Base-by-base conservation (phyloP, 2,329 filamentous ascomycete genomes). In the Aphanoascus verrucosus region DNA sequence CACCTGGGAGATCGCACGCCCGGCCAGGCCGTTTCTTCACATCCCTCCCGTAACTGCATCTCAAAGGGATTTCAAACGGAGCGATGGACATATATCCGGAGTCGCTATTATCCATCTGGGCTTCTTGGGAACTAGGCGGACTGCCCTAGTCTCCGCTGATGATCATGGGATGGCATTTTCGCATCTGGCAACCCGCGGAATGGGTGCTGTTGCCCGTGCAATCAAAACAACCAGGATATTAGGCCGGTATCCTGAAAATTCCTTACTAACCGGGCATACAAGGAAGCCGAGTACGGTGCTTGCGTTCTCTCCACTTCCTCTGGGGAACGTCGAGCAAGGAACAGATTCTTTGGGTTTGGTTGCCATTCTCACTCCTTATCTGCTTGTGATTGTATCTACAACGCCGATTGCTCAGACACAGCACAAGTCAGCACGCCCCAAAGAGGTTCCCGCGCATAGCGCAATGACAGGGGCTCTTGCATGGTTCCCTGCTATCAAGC, bases 161-260 rank as follows among this genome's bases (percentile, higher is more conserved):
- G 87, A 94, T 63, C 82, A 82, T 47, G 93, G 94, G 17, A 98
- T 98, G 94, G 91, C 93, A 0, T 98, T 98, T 67, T 96, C 93
- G 2, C 94, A 98, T 69, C 78, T 98, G 8, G 94, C 93, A 8
- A 94, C 88, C 8, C 79, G 94, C 62, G 94, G 93, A 1, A 84
- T 94, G 37, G 93, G 93, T 2, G 80, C 89, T 20, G 78, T 98
- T 19, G 89, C 85, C 5, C 81, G 93, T 54, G 84, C 82, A 0
- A 86, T 98, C 45, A 95, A 88, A 71, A 94, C 88, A 0, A 91
- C 86, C 1, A 80, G 94, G 56, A 90, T 98, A 56, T 73, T 98
- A 5, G 93, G 94, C 5, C 81, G 93, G 49, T 98, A 98, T 70
- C 91, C 91, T 0, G 79, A 87, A 57, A 54, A 40, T 23, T 76